phyloP scores from a whole-genome alignment of 306 rosid genomes.

The Prunus mira region DNA sequence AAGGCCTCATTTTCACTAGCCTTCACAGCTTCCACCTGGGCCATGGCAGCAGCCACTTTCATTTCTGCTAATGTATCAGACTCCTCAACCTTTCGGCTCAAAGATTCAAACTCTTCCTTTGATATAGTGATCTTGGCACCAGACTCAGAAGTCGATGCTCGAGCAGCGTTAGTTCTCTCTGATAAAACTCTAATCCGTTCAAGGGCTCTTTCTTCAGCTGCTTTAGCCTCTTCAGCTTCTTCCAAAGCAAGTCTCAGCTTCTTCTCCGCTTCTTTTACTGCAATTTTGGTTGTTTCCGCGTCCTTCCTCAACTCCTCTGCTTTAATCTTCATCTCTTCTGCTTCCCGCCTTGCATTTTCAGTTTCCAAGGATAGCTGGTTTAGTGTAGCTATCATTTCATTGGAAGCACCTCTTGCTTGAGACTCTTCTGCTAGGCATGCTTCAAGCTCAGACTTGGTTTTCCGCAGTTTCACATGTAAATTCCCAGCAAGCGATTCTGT shows the following conservation, averaged over 20 bases:
- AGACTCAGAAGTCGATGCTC: conserved; percentile 85
- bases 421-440: conserved; percentile 67
- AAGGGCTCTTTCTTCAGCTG: conserved; percentile 73
- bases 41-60: conserved; percentile 95
- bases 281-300: conserved; percentile 57
- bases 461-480: conserved; percentile 72
- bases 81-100: conserved; percentile 85
- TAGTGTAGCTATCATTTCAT: conserved; percentile 73
- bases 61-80: conserved; percentile 79
- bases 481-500: conserved; percentile 83
- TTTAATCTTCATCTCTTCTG: conserved; percentile 71
- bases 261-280: conserved; percentile 68
- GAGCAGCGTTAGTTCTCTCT: conserved; percentile 74
- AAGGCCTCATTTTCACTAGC: conserved; percentile 87
- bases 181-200: conserved; percentile 70
- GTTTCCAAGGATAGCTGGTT: conserved; percentile 68
- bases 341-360: conserved; percentile 60
- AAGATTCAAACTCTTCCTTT: conserved; percentile 72
- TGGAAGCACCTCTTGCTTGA: conserved; percentile 71
- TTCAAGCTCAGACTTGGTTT: conserved; percentile 77
- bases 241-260: conserved; percentile 61
- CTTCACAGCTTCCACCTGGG: conserved; percentile 98
- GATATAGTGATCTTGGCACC: conserved; percentile 77
- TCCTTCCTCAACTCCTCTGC: conserved; percentile 74
- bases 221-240: conserved; percentile 87